These are phyloP conservation scores for Penicillium sp. DNA, from an alignment of 2,329 filamentous ascomycete species.

Conservation along the genomic window DNA sequence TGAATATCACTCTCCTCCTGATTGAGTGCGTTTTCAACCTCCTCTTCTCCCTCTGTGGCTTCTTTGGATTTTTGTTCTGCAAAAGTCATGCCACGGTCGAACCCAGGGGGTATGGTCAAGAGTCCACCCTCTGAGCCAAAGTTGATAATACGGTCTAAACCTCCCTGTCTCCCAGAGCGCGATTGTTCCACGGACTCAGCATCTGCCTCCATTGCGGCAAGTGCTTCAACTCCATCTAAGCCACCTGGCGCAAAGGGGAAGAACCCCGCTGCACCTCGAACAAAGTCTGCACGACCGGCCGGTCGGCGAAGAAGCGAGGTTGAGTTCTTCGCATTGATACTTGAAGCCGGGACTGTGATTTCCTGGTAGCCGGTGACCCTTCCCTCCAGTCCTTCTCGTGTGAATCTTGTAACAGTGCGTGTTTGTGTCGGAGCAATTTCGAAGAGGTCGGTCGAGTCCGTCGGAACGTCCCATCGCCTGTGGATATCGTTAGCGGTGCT, in stretches of 20 bases:
- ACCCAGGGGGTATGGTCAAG: conserved; percentile 77
- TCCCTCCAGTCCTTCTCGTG: conserved; percentile 85
- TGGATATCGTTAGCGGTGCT: conserved; percentile 7
- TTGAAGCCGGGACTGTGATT: conserved; percentile 85
- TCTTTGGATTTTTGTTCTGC: conserved; percentile 58
- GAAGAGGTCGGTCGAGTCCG: conserved; percentile 81
- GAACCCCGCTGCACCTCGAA: conserved; percentile 87
- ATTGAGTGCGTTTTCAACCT: conserved; percentile 65
- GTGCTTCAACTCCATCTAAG: conserved; percentile 79
- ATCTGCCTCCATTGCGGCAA: conserved; percentile 80
- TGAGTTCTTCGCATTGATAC: conserved; percentile 90
- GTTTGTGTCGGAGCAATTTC: conserved; percentile 87
- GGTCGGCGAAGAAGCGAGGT: conserved; percentile 86
- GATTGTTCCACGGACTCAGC: conserved; percentile 53
- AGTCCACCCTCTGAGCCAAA: conserved; percentile 75
- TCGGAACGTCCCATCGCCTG: conserved; percentile 74
- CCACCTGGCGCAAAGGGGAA: conserved; percentile 93
- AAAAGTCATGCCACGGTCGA: conserved; percentile 75
- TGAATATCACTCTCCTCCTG: conserved; percentile 42
- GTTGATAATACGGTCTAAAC: conserved; percentile 82
- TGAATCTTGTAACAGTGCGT: conserved; percentile 90
- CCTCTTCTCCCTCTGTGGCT: conserved; percentile 63
- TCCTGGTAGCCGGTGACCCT: conserved; percentile 91
- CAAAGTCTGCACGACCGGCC: conserved; percentile 82
- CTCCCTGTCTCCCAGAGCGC: conserved; percentile 42